phyloP scores from a whole-genome alignment of 1,139 yeast genomes.

The Hemisphaericaspora xylanilytica region DNA sequence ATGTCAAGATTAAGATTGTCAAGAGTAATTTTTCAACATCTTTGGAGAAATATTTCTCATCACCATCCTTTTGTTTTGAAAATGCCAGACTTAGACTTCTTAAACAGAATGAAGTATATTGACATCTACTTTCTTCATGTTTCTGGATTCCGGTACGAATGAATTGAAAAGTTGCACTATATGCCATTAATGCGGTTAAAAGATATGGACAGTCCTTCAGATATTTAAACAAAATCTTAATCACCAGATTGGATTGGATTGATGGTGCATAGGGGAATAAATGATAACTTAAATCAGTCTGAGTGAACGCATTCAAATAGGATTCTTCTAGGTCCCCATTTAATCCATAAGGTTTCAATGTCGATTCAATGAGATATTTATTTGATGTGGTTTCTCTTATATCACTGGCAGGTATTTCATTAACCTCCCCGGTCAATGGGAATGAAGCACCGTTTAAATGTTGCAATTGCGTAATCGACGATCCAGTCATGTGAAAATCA shows the following conservation, averaged over 20 bases:
- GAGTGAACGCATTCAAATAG: conserved; percentile 30
- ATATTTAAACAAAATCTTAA: conserved; percentile 31
- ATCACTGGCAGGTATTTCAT: no score
- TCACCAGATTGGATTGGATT: conserved; percentile 35
- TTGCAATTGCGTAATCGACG: not conserved
- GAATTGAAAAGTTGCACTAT: conserved; percentile 38
- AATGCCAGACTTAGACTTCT: conserved; percentile 34
- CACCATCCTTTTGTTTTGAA: conserved; percentile 16
- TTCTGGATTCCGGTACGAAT: conserved; percentile 29
- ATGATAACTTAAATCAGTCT: conserved; percentile 29
- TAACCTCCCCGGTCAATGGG: not conserved
- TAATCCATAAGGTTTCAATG: conserved; percentile 24
- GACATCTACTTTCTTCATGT: conserved; percentile 31
- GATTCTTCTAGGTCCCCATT: conserved; percentile 28
- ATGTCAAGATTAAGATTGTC: conserved; percentile 38
- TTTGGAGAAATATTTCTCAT: conserved; percentile 17
- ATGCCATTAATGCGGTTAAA: conserved; percentile 35
- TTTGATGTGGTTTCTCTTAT: no score
- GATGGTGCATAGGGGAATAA: conserved; percentile 41
- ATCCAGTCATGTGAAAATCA: not conserved
- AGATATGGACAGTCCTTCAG: conserved; percentile 37
- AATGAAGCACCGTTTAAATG: not conserved
- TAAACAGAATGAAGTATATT: conserved; percentile 33
- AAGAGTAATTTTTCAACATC: conserved; percentile 39
- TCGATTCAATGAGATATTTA: conserved; percentile 23